Base-by-base conservation (phyloP, 1,139 yeast genomes). In the Blastobotrys niveus region DNA sequence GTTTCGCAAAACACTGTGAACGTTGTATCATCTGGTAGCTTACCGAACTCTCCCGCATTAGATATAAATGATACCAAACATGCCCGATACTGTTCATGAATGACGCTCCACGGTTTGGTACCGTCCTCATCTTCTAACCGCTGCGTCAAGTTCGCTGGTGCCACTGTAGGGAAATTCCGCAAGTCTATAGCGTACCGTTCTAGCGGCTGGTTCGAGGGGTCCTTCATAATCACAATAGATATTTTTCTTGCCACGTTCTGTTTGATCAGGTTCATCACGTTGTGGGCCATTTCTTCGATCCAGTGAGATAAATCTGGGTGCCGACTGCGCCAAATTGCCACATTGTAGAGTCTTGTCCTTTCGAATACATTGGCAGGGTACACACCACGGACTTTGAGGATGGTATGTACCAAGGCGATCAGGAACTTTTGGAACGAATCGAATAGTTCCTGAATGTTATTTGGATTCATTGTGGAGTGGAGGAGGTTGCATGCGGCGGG, bases 271-370 rank as follows among this genome's bases (percentile, higher is more conserved):
- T 51, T 52, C 42, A 60, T 52, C 27, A 58, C 51, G 3, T 61
- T 46, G n/a, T 52, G 48, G 3, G 61, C 59, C 38, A 65, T 59
- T 32, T 53, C 52, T 33, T 64, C 63, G 17, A 64, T 56, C 67
- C 68, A 70, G 14, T 56, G 57, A 36, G 55, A 48, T 14, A 70
- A 65, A 6, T 57, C 62, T 0, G 71, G 70, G 39, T 69, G 71
- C 25, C 67, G 55, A 46, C 55, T 55, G 42, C 64, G 65, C 36
- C 57, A 57, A 22, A 64, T 61, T 1, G 66, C 67, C 9, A 57
- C 51, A 25, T 60, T 63, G 43, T 64, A 66, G 45, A 56, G 59
- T 21, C 68, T 54, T 4, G 31, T 35, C 9, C 52, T 51, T 10
- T 50, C 46, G 44, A 67, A 69, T 9, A 69, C 53, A 8, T 50